phyloP scores from a whole-genome alignment of 2,329 filamentous ascomycete genomes.

The Dactylellina leptospora region DNA sequence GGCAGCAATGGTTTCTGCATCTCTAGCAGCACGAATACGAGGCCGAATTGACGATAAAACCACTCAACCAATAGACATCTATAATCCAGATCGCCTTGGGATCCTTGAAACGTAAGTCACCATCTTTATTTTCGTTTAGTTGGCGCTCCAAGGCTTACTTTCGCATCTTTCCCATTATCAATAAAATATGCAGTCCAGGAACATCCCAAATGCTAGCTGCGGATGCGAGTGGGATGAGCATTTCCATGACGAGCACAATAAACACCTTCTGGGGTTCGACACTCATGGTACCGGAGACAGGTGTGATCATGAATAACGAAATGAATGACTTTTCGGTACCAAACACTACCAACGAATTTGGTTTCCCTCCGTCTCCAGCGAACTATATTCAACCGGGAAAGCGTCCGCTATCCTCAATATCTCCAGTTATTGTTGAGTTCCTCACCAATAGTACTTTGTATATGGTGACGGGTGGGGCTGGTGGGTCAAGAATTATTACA shows the following conservation, averaged over 20 bases:
- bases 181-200: conserved; percentile 69
- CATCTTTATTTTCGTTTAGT: no score
- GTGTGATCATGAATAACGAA: conserved; percentile 72
- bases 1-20: conserved; percentile 70
- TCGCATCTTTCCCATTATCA: no score
- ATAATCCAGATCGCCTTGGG: conserved; percentile 74
- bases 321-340: conserved; percentile 75
- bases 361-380: conserved; percentile 71
- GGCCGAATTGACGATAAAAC: conserved; percentile 74
- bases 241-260: conserved; percentile 73
- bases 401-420: conserved; percentile 71
- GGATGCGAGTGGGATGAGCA: conserved; percentile 69
- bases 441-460: conserved; percentile 67
- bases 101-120: conserved; percentile 64
- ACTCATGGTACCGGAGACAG: conserved; percentile 72
- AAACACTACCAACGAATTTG: conserved; percentile 70
- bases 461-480: conserved; percentile 70
- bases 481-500: conserved; percentile 74
- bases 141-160: no score
- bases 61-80: conserved; percentile 76
- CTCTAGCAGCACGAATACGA: conserved; percentile 69
- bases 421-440: conserved; percentile 71
- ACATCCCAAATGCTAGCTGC: conserved; percentile 67
- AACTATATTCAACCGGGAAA: conserved; percentile 74
- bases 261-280: conserved; percentile 73